Evolutionary conservation across 441 rosid genomes (phyloP).

Genomic region (Flueggea neowawraea): DNA sequence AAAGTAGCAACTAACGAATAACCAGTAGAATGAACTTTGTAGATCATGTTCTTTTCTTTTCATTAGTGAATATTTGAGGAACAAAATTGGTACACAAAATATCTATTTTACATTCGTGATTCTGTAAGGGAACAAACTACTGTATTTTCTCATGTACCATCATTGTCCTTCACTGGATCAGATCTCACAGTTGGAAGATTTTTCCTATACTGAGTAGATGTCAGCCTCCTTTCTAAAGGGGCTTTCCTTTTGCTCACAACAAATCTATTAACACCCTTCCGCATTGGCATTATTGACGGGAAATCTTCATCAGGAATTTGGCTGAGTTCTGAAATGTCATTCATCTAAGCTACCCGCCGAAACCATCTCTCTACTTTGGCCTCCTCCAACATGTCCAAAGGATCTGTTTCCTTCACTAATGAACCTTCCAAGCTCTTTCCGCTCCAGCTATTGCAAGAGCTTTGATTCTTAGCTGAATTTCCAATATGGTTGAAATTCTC

Average conservation of each 20-base stretch:
- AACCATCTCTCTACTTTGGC: slow-evolving; percentile 98
- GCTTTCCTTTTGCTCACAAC: slow-evolving; percentile 96
- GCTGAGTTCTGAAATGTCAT: slow-evolving; percentile 93
- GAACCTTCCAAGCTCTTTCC: slow-evolving; percentile 94
- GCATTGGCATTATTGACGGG: slow-evolving; percentile 97
- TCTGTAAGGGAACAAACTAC: no score
- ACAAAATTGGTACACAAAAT: no score
- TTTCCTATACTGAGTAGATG: slow-evolving; percentile 67
- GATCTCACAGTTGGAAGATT: slow-evolving; percentile 51
- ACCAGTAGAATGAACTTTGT: no score
- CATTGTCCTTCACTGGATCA: slow-evolving; percentile 39
- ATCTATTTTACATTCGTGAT: no score
- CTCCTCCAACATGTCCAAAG: slow-evolving; percentile 97
- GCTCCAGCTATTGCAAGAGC: slow-evolving; percentile 33
- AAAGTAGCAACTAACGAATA: no score
- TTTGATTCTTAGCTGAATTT: slow-evolving; percentile 15
- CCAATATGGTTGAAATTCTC: slow-evolving; percentile 11
- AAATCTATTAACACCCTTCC: slow-evolving; percentile 94
- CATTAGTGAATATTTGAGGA: no score
- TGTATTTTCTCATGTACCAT: neutral
- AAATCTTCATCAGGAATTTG: slow-evolving; percentile 95
- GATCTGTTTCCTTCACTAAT: slow-evolving; percentile 74
- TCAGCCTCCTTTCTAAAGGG: slow-evolving; percentile 81
- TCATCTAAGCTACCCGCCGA: slow-evolving; percentile 78
- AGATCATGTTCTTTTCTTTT: no score